Conservation (phyloP, 768 basidiomycete genomes). For the Pisolithus marmoratus region DNA sequence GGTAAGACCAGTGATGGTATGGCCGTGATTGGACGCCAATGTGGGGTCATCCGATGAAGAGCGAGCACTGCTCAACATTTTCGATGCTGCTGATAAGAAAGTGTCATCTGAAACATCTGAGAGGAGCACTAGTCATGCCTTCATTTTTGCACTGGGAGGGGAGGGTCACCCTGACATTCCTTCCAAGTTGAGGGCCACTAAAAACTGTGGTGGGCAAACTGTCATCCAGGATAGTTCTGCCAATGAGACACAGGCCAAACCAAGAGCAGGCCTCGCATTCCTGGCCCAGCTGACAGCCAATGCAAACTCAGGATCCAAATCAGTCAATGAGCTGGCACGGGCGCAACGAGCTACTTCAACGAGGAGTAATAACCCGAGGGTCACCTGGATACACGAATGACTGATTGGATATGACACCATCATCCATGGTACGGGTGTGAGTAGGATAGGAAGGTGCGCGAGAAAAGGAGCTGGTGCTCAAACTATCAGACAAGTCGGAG, state of each 20-base stretch:
- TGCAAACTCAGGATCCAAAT: constrained; percentile 59
- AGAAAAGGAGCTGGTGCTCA: constrained; percentile 35
- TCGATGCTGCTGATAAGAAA: constrained; percentile 37
- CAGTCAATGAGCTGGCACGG: constrained; percentile 68
- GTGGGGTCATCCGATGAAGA: constrained; percentile 31
- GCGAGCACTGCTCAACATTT: constrained; percentile 26
- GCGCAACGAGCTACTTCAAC: constrained; percentile 50
- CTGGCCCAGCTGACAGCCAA: constrained; percentile 38
- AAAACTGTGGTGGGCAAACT: constrained; percentile 70
- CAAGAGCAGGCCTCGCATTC: constrained; percentile 35
- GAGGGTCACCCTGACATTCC: no score
- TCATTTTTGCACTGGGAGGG: no score
- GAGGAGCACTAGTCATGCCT: no score
- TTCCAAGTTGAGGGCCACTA: no score
- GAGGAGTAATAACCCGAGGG: constrained; percentile 64
- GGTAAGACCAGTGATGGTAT: constrained; percentile 26
- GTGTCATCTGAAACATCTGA: no score
- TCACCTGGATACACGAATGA: constrained; percentile 71
- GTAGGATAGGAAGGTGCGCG: constrained; percentile 45
- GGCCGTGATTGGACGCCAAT: constrained; percentile 22
- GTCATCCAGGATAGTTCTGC: constrained; percentile 39
- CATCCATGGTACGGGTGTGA: constrained; percentile 65
- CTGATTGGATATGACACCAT: constrained; percentile 59
- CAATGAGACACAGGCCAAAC: constrained; percentile 38
- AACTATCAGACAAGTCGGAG: constrained; percentile 50